phyloP scores from a whole-genome alignment of 2,329 filamentous ascomycete species.

The Trichoderma atroviride region DNA sequence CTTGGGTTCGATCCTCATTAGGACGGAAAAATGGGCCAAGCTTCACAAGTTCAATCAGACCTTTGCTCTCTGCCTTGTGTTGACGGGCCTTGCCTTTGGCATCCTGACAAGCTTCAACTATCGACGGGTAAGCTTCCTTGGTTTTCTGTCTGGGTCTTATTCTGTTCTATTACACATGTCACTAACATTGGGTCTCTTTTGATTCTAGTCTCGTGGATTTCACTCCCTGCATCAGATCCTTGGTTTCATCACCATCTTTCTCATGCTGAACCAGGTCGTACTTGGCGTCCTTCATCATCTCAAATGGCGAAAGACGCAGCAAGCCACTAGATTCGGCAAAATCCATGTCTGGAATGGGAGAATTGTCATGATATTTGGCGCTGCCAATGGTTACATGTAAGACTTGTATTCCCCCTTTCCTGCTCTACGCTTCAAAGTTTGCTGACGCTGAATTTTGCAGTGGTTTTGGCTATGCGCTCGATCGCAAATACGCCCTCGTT shows the following conservation, averaged over 20 bases:
- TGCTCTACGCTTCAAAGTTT: conserved; percentile 18
- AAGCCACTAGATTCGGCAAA: conserved; percentile 53
- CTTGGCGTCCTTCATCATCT: conserved; percentile 60
- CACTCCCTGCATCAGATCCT: conserved; percentile 60
- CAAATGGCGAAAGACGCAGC: conserved; percentile 53
- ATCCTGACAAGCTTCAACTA: conserved; percentile 57
- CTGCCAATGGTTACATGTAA: conserved; percentile 60
- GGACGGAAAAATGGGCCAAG: conserved; percentile 53
- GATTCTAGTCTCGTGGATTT: conserved; percentile 53
- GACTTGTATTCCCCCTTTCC: conserved; percentile 28
- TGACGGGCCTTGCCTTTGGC: conserved; percentile 56
- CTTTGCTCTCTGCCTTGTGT: conserved; percentile 50
- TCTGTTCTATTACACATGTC: neutral
- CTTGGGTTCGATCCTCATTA: conserved; percentile 56
- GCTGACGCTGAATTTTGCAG: conserved; percentile 36
- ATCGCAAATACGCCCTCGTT: conserved; percentile 49
- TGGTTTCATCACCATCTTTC: conserved; percentile 56
- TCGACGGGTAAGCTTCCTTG: conserved; percentile 52
- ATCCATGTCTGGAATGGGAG: conserved; percentile 63
- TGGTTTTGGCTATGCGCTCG: conserved; percentile 60
- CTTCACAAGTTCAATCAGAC: conserved; percentile 60
- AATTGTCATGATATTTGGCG: conserved; percentile 54
- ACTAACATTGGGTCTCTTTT: neutral
- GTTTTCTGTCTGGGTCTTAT: neutral
- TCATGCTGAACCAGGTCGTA: conserved; percentile 55